Evolutionary conservation across 192 early-diverging fungal genomes (phyloP).

Genomic region (Backusella westeae): DNA sequence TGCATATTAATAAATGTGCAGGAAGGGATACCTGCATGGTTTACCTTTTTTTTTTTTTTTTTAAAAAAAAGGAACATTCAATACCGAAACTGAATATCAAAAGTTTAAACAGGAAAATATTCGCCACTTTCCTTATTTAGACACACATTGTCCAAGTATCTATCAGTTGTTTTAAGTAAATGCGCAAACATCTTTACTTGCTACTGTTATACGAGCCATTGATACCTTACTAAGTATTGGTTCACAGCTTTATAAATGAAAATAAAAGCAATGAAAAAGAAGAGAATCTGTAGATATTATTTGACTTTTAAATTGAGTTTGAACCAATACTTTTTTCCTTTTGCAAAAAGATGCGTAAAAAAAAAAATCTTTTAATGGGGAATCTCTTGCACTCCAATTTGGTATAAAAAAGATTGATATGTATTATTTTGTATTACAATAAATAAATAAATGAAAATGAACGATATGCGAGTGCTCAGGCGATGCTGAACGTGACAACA

Average conservation of each 20-base stretch:
- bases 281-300: not conserved
- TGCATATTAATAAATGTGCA: too few relatives aligned
- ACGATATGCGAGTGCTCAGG: not conserved
- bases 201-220: not conserved
- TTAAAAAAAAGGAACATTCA: not conserved
- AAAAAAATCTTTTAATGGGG: too few relatives aligned
- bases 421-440: not conserved
- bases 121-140: not conserved
- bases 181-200: not conserved
- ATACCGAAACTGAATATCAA: not conserved
- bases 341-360: not conserved
- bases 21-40: too few relatives aligned
- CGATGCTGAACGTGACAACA: not conserved
- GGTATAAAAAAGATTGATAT: not conserved
- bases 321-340: not conserved
- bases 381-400: not conserved
- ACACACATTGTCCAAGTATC: not conserved
- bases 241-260: not conserved
- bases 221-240: not conserved
- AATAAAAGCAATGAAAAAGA: not conserved
- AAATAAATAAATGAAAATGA: not conserved
- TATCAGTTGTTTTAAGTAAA: not conserved
- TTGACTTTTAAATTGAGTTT: constrained; percentile 4
- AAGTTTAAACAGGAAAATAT: not conserved
- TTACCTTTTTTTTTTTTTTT: too few relatives aligned